A percentile compares a stretch with the other conserved stretches of the same genome.
phyloP scores from a whole-genome alignment of 345 rosid species.

The Salix suchowensis region DNA sequence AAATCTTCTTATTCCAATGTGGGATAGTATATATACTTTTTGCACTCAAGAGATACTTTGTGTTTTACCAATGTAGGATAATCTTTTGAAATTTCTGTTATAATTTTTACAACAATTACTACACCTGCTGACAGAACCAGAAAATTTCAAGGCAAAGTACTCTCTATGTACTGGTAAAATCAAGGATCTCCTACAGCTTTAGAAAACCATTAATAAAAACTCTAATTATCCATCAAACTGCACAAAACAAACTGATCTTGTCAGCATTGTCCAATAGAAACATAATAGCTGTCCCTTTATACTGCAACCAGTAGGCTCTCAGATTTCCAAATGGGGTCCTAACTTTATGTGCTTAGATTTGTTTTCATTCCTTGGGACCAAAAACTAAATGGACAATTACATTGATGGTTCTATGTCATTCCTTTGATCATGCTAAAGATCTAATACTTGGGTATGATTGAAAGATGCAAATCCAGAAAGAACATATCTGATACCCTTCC shows the following conservation, averaged over 20 bases:
- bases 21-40: no score
- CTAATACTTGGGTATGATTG: neutral
- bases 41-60: accelerated
- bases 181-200: no score
- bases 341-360: neutral
- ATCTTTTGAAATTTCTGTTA: no score
- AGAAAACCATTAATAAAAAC: neutral
- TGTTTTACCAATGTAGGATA: no score
- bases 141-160: no score
- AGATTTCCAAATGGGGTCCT: neutral
- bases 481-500: no score
- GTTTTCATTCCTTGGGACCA: neutral
- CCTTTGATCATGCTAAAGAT: neutral
- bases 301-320: neutral
- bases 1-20: no score
- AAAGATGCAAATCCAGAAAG: no score
- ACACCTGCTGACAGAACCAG: no score
- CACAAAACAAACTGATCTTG: neutral
- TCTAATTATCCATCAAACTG: neutral
- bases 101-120: no score
- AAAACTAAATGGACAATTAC: neutral
- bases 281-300: neutral
- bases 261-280: neutral
- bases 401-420: neutral
- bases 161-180: no score